These are phyloP conservation scores for Solanum ossicruentum DNA, from an alignment of 257 asterid species.

Conservation along the genomic window DNA sequence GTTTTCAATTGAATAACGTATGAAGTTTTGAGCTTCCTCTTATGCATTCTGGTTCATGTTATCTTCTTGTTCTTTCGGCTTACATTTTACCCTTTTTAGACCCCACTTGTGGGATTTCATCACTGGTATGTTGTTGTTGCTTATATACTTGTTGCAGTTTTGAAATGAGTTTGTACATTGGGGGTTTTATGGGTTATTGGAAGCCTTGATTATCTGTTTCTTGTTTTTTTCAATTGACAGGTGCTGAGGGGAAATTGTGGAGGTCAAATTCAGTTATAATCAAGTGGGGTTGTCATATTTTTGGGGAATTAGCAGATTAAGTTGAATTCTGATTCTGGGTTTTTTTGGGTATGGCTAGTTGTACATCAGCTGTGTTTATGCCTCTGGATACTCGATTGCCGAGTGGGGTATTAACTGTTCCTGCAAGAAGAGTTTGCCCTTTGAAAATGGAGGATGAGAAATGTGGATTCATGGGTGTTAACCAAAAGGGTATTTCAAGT, in stretches of 20 bases:
- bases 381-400: constrained; percentile 41
- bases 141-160: neutral
- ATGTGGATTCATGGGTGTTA: constrained; percentile 18
- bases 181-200: neutral
- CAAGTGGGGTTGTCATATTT: neutral
- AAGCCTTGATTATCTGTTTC: neutral
- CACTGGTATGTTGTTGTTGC: no score
- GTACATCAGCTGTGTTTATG: constrained; percentile 41
- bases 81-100: no score
- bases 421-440: constrained; percentile 33
- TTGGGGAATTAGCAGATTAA: neutral
- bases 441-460: constrained; percentile 39
- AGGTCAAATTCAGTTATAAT: neutral
- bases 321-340: neutral
- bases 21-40: neutral
- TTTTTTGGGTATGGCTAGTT: constrained; percentile 36
- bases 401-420: constrained; percentile 29
- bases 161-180: neutral
- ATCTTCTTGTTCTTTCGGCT: neutral
- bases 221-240: neutral
- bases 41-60: neutral
- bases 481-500: constrained; percentile 20
- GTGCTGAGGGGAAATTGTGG: neutral
- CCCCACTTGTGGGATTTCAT: no score
- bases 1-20: neutral